phyloP scores from a whole-genome alignment of 148 eudicot species.

The Silene uniflora region DNA sequence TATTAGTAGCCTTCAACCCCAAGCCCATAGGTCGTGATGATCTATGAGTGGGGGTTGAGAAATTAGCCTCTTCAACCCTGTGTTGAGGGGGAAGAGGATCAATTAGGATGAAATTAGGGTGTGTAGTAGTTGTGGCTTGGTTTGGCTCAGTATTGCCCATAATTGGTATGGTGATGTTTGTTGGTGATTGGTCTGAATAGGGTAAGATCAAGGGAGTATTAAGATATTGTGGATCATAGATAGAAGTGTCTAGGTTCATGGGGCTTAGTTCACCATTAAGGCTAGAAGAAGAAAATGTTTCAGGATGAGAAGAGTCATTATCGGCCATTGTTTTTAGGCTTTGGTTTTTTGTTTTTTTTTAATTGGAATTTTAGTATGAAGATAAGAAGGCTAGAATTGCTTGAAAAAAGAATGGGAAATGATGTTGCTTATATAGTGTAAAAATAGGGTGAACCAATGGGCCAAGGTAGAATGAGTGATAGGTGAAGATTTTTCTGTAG shows the following conservation, averaged over 20 bases:
- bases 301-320: neutral
- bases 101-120: neutral
- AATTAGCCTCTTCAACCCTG: neutral
- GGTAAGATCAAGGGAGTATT: neutral
- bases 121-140: no score
- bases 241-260: no score
- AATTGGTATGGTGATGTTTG: neutral
- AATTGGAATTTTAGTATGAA: neutral
- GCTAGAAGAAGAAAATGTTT: no score
- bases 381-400: neutral
- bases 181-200: neutral
- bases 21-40: neutral
- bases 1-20: neutral
- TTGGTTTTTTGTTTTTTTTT: neutral
- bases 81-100: neutral
- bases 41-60: no score
- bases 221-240: neutral
- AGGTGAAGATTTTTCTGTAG: no score
- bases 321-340: neutral
- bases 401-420: neutral
- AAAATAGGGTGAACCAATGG: no score
- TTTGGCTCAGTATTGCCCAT: no score
- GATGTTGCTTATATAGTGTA: neutral
- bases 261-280: no score
- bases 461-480: no score